A percentile compares a stretch with the other conserved stretches of the same genome.
Conservation (phyloP, 2,329 filamentous ascomycete species). For the Chrysoporthe cubensis region DNA sequence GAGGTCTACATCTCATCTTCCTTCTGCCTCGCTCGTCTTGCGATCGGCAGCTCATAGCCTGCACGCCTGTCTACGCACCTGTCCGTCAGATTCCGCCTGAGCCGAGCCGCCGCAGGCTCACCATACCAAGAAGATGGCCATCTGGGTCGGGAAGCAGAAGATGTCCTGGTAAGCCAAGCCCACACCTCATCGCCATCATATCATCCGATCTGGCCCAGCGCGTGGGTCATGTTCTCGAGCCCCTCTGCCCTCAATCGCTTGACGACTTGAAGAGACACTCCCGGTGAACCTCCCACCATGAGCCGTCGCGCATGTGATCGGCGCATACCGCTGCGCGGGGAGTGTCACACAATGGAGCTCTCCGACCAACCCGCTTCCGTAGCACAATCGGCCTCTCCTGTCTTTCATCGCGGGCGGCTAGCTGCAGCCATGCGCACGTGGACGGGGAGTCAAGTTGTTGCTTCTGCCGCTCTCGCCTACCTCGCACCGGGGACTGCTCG, state of each 20-base stretch:
- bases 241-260: background rate
- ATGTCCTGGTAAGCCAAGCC: slow-evolving; percentile 28
- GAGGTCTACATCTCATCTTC: background rate
- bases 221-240: background rate
- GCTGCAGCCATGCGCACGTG: slow-evolving; percentile 12
- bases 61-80: background rate
- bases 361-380: slow-evolving; percentile 5
- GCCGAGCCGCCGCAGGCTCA: slow-evolving; percentile 23
- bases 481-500: too few relatives aligned
- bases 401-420: slow-evolving; percentile 1
- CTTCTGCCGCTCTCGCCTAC: too few relatives aligned
- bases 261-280: too few relatives aligned
- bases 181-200: background rate
- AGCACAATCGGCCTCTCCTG: background rate
- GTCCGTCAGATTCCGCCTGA: slow-evolving; percentile 2
- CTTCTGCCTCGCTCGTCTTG: too few relatives aligned
- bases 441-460: background rate
- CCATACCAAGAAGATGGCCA: slow-evolving; percentile 24
- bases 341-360: background rate
- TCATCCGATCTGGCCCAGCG: background rate
- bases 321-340: background rate
- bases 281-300: background rate
- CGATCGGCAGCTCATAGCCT: background rate
- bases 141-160: slow-evolving; percentile 30
- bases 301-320: background rate